Percentiles rank a stretch among this genome's conserved stretches.
These are phyloP conservation scores for Malania oleifera DNA, from an alignment of 164 flowering plant species.

Conservation along the genomic window DNA sequence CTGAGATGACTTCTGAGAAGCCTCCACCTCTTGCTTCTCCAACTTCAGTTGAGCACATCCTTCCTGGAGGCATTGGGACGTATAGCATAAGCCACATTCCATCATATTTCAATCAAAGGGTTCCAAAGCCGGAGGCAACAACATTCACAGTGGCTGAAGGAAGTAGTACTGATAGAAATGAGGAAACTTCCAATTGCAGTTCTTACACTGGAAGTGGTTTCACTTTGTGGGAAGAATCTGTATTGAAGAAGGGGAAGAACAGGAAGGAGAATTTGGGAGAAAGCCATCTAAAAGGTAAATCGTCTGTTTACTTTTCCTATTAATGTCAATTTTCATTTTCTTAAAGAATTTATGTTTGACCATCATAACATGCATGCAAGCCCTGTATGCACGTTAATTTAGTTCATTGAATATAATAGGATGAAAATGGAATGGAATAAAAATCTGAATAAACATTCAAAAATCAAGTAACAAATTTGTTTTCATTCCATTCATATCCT, in stretches of 20 bases:
- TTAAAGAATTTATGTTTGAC: not conserved
- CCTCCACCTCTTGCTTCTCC: conserved; percentile 40
- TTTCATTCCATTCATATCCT: no score
- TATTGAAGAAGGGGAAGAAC: conserved; percentile 51
- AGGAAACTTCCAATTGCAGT: conserved; percentile 52
- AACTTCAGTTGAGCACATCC: conserved; percentile 57
- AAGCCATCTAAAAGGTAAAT: conserved; percentile 44
- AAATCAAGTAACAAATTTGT: no score
- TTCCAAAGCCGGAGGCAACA: conserved; percentile 57
- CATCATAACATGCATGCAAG: not conserved
- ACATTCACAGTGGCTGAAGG: conserved; percentile 30
- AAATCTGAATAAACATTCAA: no score
- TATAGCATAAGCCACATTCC: conserved; percentile 76
- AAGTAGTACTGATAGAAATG: conserved; percentile 45
- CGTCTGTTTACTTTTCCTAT: no score
- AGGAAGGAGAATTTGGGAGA: conserved; percentile 57
- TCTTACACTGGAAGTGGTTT: conserved; percentile 67
- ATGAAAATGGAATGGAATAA: no score
- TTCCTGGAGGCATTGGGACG: conserved; percentile 94
- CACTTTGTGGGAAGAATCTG: conserved; percentile 81
- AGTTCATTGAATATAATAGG: no score
- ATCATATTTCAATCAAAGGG: conserved; percentile 40
- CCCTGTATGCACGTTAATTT: no score
- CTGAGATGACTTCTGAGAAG: conserved; percentile 33
- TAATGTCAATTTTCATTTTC: not conserved